A percentile compares a stretch with the other conserved stretches of the same genome.
Evolutionary conservation across 2,329 filamentous ascomycete genomes (phyloP).

Genomic region (Magnaporthiopsis rhizophila): DNA sequence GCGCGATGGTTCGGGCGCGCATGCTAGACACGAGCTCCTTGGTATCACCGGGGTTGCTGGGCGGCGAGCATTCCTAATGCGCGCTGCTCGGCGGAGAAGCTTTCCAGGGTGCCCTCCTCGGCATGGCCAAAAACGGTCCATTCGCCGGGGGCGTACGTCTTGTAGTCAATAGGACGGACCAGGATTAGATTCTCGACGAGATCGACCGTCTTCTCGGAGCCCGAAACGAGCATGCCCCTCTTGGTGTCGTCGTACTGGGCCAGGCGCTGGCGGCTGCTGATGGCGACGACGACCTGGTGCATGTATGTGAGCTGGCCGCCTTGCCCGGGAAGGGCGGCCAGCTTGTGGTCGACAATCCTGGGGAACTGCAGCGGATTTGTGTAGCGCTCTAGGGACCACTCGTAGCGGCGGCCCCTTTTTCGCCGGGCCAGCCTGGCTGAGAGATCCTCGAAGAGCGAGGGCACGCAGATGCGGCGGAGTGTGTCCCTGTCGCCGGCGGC

Average conservation of each 20-base stretch:
- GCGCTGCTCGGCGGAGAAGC: slow-evolving; percentile 24
- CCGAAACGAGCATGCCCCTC: slow-evolving; percentile 33
- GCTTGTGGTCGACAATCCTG: slow-evolving; percentile 46
- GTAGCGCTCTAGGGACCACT: slow-evolving; percentile 50
- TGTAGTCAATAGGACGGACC: slow-evolving; percentile 36
- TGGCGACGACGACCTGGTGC: slow-evolving; percentile 53
- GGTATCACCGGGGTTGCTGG: background rate
- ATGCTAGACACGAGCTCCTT: too few species aligned
- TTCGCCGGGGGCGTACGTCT: slow-evolving; percentile 36
- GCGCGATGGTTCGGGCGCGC: too few species aligned
- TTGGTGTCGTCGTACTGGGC: slow-evolving; percentile 28
- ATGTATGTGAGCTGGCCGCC: slow-evolving; percentile 18
- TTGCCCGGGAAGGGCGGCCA: slow-evolving; percentile 29
- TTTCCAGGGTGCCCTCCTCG: slow-evolving; percentile 41
- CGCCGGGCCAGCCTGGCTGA: slow-evolving; percentile 45
- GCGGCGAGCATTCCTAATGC: slow-evolving; percentile 8
- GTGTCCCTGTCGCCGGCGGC: slow-evolving; percentile 46
- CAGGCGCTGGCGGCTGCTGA: slow-evolving; percentile 48
- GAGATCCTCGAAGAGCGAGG: slow-evolving; percentile 43
- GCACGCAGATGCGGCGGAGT: slow-evolving; percentile 44
- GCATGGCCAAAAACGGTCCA: slow-evolving; percentile 63
- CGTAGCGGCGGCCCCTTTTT: slow-evolving; percentile 31
- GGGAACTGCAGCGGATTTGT: slow-evolving; percentile 32
- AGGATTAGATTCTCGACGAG: slow-evolving; percentile 60
- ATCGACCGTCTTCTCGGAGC: slow-evolving; percentile 41